phyloP scores from a whole-genome alignment of 805 yeast species.

The Starmerella khaoyaiensis region DNA sequence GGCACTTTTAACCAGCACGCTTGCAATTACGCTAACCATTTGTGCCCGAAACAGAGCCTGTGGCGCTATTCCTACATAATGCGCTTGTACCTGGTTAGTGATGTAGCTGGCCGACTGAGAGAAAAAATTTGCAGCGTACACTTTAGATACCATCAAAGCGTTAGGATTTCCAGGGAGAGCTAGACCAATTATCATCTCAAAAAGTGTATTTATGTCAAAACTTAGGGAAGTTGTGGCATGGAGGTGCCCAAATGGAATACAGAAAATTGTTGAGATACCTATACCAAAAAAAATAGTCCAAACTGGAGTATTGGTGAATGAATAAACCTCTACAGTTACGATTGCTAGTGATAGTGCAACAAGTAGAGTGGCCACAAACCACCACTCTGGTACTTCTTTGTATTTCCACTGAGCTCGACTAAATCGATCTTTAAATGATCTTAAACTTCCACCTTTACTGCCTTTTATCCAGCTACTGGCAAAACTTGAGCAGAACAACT shows the following conservation, averaged over 20 bases:
- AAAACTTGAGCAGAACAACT: constrained; percentile 12
- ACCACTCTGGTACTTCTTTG: constrained; percentile 42
- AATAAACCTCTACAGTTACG: constrained; percentile 34
- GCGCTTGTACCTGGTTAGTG: constrained; percentile 41
- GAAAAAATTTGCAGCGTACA: constrained; percentile 48
- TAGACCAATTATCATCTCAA: constrained; percentile 53
- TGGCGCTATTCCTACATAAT: constrained; percentile 33
- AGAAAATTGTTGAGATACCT: constrained; percentile 40
- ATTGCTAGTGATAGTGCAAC: constrained; percentile 35
- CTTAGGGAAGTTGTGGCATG: constrained; percentile 46
- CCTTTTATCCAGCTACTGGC: constrained; percentile 1
- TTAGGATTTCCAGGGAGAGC: constrained; percentile 50
- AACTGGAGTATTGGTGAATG: constrained; percentile 29
- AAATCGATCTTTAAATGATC: constrained; percentile 17
- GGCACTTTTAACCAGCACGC: constrained; percentile 32
- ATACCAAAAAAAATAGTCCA: constrained; percentile 53
- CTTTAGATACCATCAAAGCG: constrained; percentile 51
- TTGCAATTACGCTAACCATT: constrained; percentile 32
- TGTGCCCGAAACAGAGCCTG: constrained; percentile 32
- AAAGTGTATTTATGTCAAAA: constrained; percentile 49
- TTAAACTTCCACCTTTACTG: constrained; percentile 5
- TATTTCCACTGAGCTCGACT: constrained; percentile 41
- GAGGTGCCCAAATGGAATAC: constrained; percentile 50
- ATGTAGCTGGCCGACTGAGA: constrained; percentile 46
- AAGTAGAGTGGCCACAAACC: constrained; percentile 36